phyloP scores from a whole-genome alignment of 192 early-diverging fungal genomes.

The Gaertneriomyces semiglobifer region DNA sequence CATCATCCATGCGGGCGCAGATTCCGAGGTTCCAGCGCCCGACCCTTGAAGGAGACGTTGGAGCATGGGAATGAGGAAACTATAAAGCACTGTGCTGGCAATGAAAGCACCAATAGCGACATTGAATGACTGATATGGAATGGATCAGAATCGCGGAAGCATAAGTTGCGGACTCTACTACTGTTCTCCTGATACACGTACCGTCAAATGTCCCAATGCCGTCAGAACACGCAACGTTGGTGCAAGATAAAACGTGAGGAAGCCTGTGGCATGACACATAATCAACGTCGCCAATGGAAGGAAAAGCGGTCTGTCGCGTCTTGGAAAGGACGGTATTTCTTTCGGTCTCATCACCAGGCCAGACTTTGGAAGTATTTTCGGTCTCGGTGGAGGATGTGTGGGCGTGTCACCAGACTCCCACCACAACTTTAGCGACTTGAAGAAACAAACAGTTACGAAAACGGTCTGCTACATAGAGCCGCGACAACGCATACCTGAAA shows the following conservation, averaged over 20 bases:
- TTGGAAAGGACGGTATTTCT: constrained; percentile 21
- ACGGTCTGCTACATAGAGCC: no score
- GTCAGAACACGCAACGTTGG: constrained; percentile 15
- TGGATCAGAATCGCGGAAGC: neutral
- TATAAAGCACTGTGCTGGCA: constrained; percentile 14
- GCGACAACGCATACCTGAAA: constrained; percentile 29
- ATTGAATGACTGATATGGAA: constrained; percentile 13
- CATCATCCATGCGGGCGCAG: constrained; percentile 37
- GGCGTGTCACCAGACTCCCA: constrained; percentile 7
- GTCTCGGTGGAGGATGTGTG: neutral
- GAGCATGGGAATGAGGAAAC: constrained; percentile 31
- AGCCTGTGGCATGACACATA: constrained; percentile 22
- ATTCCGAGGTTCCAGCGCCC: constrained; percentile 11
- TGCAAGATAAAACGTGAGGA: constrained; percentile 25
- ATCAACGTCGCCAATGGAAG: constrained; percentile 23
- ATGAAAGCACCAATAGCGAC: constrained; percentile 9
- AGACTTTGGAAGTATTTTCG: constrained; percentile 11
- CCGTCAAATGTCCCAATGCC: constrained; percentile 9
- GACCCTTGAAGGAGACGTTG: constrained; percentile 32
- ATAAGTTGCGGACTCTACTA: neutral
- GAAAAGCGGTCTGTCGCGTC: constrained; percentile 27
- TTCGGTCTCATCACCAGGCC: neutral
- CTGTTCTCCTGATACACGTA: constrained; percentile 14
- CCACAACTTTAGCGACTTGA: constrained; percentile 13
- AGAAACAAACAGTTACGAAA: neutral